These are phyloP conservation scores for Alternaria longipes DNA, from an alignment of 2,329 filamentous ascomycete species.

Conservation along the genomic window DNA sequence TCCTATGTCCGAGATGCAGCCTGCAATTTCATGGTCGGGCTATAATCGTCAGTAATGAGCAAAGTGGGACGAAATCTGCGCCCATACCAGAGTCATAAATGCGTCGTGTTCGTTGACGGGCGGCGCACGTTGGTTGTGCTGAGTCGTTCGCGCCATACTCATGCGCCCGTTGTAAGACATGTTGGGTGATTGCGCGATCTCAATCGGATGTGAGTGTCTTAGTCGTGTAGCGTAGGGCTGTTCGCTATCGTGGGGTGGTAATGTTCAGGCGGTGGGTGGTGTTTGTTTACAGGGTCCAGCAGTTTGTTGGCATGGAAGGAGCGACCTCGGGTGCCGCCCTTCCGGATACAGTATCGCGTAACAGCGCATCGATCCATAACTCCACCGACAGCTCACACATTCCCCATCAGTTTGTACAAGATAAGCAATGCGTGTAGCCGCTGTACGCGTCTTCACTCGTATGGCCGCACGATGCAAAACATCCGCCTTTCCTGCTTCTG, in stretches of 20 bases:
- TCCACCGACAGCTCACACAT: constrained; percentile 4
- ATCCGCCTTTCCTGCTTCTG: neutral
- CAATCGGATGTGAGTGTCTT: neutral
- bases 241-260: constrained; percentile 12
- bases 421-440: constrained; percentile 2
- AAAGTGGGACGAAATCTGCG: neutral
- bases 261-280: constrained; percentile 14
- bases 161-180: constrained; percentile 62
- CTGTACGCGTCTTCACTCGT: neutral
- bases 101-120: constrained; percentile 58
- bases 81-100: constrained; percentile 60
- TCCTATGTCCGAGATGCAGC: constrained; percentile 96
- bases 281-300: constrained; percentile 19
- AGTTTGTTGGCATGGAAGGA: constrained; percentile 20
- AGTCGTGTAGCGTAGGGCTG: neutral
- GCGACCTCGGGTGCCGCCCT: constrained; percentile 9
- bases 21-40: constrained; percentile 83
- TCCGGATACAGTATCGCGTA: constrained; percentile 14
- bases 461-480: neutral
- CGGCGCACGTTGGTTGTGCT: constrained; percentile 51
- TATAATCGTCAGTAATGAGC: constrained; percentile 44
- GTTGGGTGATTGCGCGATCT: constrained; percentile 10
- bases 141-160: constrained; percentile 58
- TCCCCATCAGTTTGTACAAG: constrained; percentile 2
- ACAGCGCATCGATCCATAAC: constrained; percentile 19